These are phyloP conservation scores for Cicer arietinum DNA, from an alignment of 306 rosid species.

Conservation along the genomic window DNA sequence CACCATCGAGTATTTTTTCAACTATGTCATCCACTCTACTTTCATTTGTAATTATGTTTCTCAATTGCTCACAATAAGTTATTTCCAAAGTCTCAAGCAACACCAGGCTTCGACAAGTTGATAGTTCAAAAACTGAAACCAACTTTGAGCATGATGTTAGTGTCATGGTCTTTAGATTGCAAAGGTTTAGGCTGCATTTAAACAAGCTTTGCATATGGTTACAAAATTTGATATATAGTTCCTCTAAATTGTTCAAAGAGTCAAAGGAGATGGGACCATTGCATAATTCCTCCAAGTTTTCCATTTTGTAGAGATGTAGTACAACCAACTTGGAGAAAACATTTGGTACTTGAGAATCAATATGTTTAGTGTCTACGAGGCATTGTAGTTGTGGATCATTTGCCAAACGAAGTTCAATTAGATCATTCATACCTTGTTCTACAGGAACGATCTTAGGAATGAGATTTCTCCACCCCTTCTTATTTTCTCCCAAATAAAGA, in stretches of 20 bases:
- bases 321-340: constrained; percentile 25
- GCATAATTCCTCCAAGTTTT: not conserved
- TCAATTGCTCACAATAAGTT: accelerated
- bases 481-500: accelerated
- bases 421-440: constrained; percentile 5
- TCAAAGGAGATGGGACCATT: not conserved
- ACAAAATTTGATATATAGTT: accelerated
- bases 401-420: accelerated
- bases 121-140: not conserved
- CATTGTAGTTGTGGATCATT: not conserved
- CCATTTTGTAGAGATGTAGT: accelerated
- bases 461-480: not conserved
- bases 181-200: not conserved
- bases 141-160: accelerated
- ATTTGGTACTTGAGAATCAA: not conserved
- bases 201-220: not conserved
- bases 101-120: not conserved
- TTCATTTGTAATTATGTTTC: not conserved
- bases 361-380: not conserved
- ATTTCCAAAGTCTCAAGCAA: not conserved
- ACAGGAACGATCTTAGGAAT: constrained; percentile 28
- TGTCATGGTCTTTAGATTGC: not conserved
- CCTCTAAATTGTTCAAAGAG: not conserved
- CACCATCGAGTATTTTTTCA: not conserved
- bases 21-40: too few relatives aligned